Evolutionary conservation across 306 rosid genomes (phyloP).

Genomic region (Castanea crenata): DNA sequence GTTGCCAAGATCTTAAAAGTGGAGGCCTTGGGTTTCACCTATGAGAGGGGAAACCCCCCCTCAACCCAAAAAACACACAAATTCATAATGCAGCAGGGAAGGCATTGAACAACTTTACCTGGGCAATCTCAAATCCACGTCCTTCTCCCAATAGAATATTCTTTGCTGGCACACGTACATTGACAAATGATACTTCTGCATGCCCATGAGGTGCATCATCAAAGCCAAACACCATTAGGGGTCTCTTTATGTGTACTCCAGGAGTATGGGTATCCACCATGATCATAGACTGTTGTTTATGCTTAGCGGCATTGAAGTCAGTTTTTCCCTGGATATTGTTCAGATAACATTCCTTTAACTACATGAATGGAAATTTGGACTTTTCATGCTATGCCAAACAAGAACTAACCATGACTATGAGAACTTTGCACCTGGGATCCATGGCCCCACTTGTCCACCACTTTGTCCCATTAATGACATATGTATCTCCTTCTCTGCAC

Average conservation of each 20-base stretch:
- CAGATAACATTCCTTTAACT: slow-evolving; percentile 20
- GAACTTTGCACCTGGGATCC: slow-evolving; percentile 96
- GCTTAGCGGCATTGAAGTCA: slow-evolving; percentile 71
- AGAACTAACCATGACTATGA: slow-evolving; percentile 85
- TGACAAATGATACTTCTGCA: slow-evolving; percentile 80
- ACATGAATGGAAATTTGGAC: slow-evolving; percentile 12
- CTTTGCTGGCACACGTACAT: slow-evolving; percentile 69
- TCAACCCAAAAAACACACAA: too few species aligned
- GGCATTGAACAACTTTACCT: slow-evolving; percentile 48
- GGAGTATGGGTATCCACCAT: slow-evolving; percentile 82
- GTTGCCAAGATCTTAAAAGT: background rate
- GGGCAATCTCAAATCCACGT: slow-evolving; percentile 97
- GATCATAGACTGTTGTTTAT: slow-evolving; percentile 96
- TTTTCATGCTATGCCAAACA: slow-evolving; percentile 14
- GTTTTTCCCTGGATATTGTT: slow-evolving; percentile 81
- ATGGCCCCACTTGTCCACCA: slow-evolving; percentile 99
- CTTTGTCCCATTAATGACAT: slow-evolving; percentile 78
- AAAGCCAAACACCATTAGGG: slow-evolving; percentile 84
- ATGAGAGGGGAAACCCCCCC: background rate
- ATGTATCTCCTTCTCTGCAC: slow-evolving; percentile 76
- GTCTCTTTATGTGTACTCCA: slow-evolving; percentile 78
- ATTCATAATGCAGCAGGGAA: slow-evolving; percentile 6
- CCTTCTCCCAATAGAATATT: slow-evolving; percentile 93
- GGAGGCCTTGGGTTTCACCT: background rate
- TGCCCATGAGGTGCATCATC: slow-evolving; percentile 99